Evolutionary conservation across 441 rosid genomes (phyloP), one percentile per base, ranked within the genome.

Genomic region (Euphorbia corollata): DNA sequence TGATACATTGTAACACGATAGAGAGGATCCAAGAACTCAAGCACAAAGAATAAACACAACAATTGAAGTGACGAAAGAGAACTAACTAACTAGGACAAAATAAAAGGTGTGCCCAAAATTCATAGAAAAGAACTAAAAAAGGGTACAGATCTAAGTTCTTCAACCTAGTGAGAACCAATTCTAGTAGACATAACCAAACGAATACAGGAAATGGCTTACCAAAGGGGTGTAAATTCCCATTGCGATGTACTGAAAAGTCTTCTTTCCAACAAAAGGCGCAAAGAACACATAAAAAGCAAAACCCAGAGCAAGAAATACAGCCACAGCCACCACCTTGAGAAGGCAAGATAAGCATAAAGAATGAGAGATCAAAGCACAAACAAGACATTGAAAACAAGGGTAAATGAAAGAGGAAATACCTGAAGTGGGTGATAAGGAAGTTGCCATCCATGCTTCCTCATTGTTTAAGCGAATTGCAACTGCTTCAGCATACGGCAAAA

Each of bases 361-460:
- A 75, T 65, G 59, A 69, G 67, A 76, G 70, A 68, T 80, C 71
- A n/a, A 54, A 58, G 71, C 41, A 61, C 0, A 10, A 15, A 12
- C 20, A 53, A 32, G 18, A 18, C n/a, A 51, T 32, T 32, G 23
- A n/a, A 55, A 58, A 72, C 43, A 61, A 1, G 15, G 18, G 12
- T 32, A 54, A 32, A 22, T 18, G 59, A 39, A 68, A 16, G 15
- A 59, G 45, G 22, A 53, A 59, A 63, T 22, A 86, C 99, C 96
- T 94, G 99, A 61, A 94, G 98, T 16, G 99, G 98, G 67, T 94
- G 99, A 56, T 91, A 88, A 48, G 99, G 99, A 72, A 94, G 94
- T 71, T 94, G 90, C 98, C 99, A 94, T 77, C 99, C 99, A 78
- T 94, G 86, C 78, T 89, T 94, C 86, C 98, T 91, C 99, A 94